A percentile compares a stretch with the other conserved stretches of the same genome.
Evolutionary conservation across 2,329 filamentous ascomycete species (phyloP).

Genomic region (Sporothrix dimorphospora): DNA sequence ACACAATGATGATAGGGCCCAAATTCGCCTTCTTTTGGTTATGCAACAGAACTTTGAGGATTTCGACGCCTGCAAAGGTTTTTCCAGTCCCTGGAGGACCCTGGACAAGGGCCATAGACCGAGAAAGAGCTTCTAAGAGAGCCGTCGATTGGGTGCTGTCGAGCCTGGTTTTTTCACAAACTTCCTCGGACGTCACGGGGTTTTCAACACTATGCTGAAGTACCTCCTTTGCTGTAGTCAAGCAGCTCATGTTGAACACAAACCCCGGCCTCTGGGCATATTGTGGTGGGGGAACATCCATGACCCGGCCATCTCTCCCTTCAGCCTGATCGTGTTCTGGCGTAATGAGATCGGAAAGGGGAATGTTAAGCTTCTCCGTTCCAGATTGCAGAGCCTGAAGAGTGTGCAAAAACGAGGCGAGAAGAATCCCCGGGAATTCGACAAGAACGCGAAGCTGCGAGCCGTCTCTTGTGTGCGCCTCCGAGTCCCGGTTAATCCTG

Average conservation of each 20-base stretch:
- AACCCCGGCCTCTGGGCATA: conserved; percentile 57
- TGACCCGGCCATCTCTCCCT: conserved; percentile 38
- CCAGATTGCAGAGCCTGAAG: conserved; percentile 60
- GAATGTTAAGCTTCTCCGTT: conserved; percentile 47
- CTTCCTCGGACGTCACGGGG: conserved; percentile 28
- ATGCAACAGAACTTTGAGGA: conserved; percentile 59
- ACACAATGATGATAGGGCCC: conserved; percentile 52
- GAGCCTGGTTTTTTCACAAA: conserved; percentile 48
- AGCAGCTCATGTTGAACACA: conserved; percentile 48
- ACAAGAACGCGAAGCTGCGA: conserved; percentile 47
- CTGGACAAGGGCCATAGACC: conserved; percentile 64
- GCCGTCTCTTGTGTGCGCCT: not conserved
- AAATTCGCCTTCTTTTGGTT: conserved; percentile 46
- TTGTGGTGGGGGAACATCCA: conserved; percentile 46
- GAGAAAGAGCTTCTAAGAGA: conserved; percentile 56
- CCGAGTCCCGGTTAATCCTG: conserved; percentile 30
- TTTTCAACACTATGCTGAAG: conserved; percentile 28
- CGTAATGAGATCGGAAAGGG: conserved; percentile 52
- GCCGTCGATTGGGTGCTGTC: conserved; percentile 57
- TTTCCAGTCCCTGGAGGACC: conserved; percentile 74
- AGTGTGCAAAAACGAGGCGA: conserved; percentile 61
- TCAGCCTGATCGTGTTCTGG: not conserved
- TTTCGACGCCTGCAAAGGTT: conserved; percentile 59
- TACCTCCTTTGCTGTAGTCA: conserved; percentile 33
- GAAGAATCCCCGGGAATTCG: conserved; percentile 64